These are phyloP conservation scores for Colletotrichum tabaci DNA, from an alignment of 2,329 filamentous ascomycete species.

Conservation along the genomic window DNA sequence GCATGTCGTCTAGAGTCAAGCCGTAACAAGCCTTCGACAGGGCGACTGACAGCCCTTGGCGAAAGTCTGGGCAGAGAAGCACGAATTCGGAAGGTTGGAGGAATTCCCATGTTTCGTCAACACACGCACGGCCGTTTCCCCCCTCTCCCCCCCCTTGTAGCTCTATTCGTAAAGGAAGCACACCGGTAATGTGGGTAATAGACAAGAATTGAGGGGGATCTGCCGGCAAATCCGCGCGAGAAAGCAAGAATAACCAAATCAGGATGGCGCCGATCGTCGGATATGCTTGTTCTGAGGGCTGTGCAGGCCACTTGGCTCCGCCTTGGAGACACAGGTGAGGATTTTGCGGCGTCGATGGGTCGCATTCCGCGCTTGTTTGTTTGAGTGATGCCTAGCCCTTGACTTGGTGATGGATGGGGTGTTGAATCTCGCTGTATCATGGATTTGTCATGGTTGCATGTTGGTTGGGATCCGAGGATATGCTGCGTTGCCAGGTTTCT, in stretches of 20 bases:
- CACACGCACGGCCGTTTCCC: constrained; percentile 32
- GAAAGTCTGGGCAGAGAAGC: constrained; percentile 15
- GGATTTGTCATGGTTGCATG: constrained; percentile 34
- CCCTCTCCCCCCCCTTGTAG: not conserved
- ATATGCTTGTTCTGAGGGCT: constrained; percentile 33
- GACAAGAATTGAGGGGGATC: constrained; percentile 10
- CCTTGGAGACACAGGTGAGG: constrained; percentile 36
- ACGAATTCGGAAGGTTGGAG: constrained; percentile 25
- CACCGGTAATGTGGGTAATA: constrained; percentile 8
- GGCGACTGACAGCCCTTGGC: constrained; percentile 39
- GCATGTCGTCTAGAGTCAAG: constrained; percentile 32
- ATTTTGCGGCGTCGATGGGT: constrained; percentile 16
- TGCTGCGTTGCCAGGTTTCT: not conserved
- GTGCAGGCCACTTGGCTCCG: constrained; percentile 24
- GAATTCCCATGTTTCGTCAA: constrained; percentile 36
- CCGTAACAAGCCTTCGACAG: constrained; percentile 39
- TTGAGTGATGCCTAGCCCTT: constrained; percentile 17
- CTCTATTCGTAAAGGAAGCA: not conserved
- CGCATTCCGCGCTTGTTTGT: constrained; percentile 28
- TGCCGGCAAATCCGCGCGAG: constrained; percentile 27
- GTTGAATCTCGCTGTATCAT: constrained; percentile 22
- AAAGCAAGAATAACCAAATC: constrained; percentile 40
- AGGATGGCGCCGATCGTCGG: constrained; percentile 20
- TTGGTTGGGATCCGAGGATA: not conserved
- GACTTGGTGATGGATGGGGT: constrained; percentile 7